phyloP scores from a whole-genome alignment of 352 stramenopile genomes.

The Hyaloperonospora brassicae region DNA sequence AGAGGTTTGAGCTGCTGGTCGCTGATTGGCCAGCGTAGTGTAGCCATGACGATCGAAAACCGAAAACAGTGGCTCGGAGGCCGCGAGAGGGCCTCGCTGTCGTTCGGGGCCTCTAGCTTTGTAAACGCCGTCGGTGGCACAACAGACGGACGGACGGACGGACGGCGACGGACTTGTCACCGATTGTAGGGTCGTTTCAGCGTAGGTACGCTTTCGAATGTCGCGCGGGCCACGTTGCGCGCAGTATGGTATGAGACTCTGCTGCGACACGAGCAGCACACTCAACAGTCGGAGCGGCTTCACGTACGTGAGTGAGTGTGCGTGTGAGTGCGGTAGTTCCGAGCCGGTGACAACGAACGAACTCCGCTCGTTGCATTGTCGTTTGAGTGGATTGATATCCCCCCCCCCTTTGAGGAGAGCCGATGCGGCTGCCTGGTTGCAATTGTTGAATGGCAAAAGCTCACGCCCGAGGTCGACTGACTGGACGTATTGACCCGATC shows the following conservation, averaged over 20 bases:
- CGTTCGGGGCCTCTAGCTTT: slow-evolving; percentile 11
- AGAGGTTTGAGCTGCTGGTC: slow-evolving; percentile 16
- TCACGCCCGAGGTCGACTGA: too few relatives aligned
- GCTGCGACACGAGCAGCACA: too few relatives aligned
- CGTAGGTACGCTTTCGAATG: too few relatives aligned
- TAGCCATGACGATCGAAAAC: neutral
- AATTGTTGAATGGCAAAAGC: slow-evolving; percentile 29
- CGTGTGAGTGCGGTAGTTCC: too few relatives aligned
- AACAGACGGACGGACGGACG: too few relatives aligned
- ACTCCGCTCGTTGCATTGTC: slow-evolving; percentile 4
- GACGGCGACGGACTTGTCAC: slow-evolving; percentile 2
- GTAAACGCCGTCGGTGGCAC: too few relatives aligned
- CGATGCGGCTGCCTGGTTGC: slow-evolving; percentile 4
- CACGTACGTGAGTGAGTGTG: too few relatives aligned
- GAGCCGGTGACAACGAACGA: neutral
- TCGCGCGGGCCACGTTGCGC: too few relatives aligned
- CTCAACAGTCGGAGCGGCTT: too few relatives aligned
- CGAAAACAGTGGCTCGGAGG: neutral
- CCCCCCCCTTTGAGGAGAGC: neutral
- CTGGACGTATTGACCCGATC: too few relatives aligned
- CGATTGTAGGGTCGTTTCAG: neutral
- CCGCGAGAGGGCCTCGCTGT: too few relatives aligned
- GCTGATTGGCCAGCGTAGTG: slow-evolving; percentile 12
- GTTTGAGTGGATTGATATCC: slow-evolving; percentile 14
- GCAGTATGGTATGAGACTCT: too few relatives aligned